Evolutionary conservation across 2,329 filamentous ascomycete genomes (phyloP), one percentile per base, ranked within the genome.

Genomic region (Endoconidiophora laricicola): DNA sequence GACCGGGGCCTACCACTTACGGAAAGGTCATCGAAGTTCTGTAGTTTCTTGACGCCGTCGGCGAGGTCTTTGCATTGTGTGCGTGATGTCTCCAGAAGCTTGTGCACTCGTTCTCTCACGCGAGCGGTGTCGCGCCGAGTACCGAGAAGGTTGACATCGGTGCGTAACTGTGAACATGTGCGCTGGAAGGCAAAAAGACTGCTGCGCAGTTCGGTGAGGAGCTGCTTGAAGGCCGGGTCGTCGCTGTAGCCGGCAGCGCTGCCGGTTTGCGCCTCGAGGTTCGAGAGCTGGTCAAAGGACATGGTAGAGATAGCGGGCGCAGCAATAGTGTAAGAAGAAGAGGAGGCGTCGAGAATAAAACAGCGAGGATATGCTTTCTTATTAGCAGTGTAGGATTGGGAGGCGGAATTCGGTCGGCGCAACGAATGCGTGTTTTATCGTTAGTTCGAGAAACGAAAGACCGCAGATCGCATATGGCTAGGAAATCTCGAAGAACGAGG

Each of bases 41-140:
- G 84, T 44, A 95, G 76, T 66, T 83, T 87, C 78, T 96, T 96
- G 56, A 98, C 74, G 4, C 87, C 87, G 60, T 96, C 88, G 56
- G 86, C 91, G 54, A 94, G 83, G 50, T 91, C 83, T 65, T 90
- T 88, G 71, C 95, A 96, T 52, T 82, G 77, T 51, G 81, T 76
- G 52, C 85, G 80, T 29, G 87, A 87, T 67, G 94, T 87, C 57
- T 94, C 85, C 50, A 95, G 75, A 7, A 88, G 71, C 59, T 84
- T 82, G 62, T 91, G 86, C 23, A 98, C 86, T 57, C 91, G 75
- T 67, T 98, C 91, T 47, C 90, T 79, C 55, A 94, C 81, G 46
- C 88, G 79, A 55, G 91, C 84, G 3, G 87, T 95, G 64, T 98
- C 91, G 54, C 88, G 82, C 64, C 83, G 85, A 6, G 87, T 94